phyloP scores from a whole-genome alignment of 805 yeast genomes.

The Yamadazyma scolyti region DNA sequence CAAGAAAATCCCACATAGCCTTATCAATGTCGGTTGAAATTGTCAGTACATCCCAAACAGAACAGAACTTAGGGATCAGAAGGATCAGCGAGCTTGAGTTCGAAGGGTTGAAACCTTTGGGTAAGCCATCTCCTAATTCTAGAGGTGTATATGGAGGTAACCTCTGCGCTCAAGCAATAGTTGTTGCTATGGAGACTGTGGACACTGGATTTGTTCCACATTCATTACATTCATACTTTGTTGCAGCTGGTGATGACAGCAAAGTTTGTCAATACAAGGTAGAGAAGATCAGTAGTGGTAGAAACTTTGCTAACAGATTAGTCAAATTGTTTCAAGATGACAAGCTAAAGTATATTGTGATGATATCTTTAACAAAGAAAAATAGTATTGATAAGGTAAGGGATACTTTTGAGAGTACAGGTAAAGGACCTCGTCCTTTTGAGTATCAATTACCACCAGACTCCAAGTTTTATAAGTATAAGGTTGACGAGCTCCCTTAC shows the following conservation, averaged over 20 bases:
- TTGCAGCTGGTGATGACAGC: conserved; percentile 33
- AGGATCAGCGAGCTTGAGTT: conserved; percentile 11
- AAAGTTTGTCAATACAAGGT: conserved; percentile 27
- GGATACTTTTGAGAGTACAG: conserved; percentile 14
- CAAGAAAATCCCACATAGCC: no score
- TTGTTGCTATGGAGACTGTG: conserved; percentile 34
- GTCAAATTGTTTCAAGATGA: conserved; percentile 28
- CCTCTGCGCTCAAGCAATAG: conserved; percentile 35
- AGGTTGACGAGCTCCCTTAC: conserved; percentile 13
- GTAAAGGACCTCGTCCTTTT: conserved; percentile 24
- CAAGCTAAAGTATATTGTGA: conserved; percentile 27
- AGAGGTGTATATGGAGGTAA: conserved; percentile 42
- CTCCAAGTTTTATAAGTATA: conserved; percentile 18
- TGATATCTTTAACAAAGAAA: conserved; percentile 31
- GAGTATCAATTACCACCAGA: conserved; percentile 28
- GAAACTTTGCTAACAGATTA: conserved; percentile 30
- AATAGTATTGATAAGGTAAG: conserved; percentile 19
- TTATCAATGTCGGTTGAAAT: not conserved
- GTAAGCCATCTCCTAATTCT: conserved; percentile 25
- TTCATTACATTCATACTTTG: conserved; percentile 37
- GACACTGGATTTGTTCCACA: conserved; percentile 31
- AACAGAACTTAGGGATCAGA: conserved; percentile 8
- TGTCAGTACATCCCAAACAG: conserved; percentile 1
- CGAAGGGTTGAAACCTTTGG: conserved; percentile 22
- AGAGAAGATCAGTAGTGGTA: conserved; percentile 32